Evolutionary conservation across 2,329 filamentous ascomycete species (phyloP).

Genomic region (Colletotrichum cereale): DNA sequence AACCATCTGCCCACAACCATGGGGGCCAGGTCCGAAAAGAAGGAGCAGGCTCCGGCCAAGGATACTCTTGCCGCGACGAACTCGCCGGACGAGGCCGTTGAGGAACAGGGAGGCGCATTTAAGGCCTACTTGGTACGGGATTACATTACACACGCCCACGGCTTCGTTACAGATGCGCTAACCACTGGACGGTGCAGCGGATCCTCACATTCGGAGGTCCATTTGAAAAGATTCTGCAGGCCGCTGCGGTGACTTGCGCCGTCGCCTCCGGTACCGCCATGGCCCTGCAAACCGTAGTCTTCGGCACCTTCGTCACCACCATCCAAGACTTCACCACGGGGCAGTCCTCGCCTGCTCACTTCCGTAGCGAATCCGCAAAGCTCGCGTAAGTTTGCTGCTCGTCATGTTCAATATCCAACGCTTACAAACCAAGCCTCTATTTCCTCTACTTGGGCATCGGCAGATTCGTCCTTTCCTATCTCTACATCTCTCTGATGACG

Average conservation of each 20-base stretch:
- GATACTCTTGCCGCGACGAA: neutral
- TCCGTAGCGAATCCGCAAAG: conserved; percentile 48
- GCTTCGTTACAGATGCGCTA: neutral
- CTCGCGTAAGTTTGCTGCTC: conserved; percentile 46
- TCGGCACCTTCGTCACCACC: conserved; percentile 53
- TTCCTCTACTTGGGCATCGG: conserved; percentile 71
- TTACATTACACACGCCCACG: neutral
- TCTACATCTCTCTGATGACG: conserved; percentile 58
- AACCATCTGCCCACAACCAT: conserved; percentile 7
- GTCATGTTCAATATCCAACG: too few relatives aligned
- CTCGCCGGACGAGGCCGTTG: conserved; percentile 28
- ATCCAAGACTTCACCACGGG: conserved; percentile 51
- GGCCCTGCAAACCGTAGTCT: conserved; percentile 54
- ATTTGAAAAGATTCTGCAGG: conserved; percentile 47
- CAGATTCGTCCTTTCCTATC: conserved; percentile 64
- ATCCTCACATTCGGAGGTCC: conserved; percentile 49
- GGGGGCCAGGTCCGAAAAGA: conserved; percentile 31
- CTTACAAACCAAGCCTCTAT: conserved; percentile 56
- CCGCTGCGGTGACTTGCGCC: conserved; percentile 48
- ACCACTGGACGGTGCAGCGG: conserved; percentile 41
- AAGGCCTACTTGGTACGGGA: conserved; percentile 40
- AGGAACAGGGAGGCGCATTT: conserved; percentile 39
- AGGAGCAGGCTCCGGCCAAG: conserved; percentile 23
- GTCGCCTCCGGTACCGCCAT: conserved; percentile 54
- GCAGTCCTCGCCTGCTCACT: conserved; percentile 43